A percentile compares a stretch with the other conserved stretches of the same genome.
Evolutionary conservation across 192 early-diverging fungal species (phyloP).

Genomic region (Linnemannia exigua): DNA sequence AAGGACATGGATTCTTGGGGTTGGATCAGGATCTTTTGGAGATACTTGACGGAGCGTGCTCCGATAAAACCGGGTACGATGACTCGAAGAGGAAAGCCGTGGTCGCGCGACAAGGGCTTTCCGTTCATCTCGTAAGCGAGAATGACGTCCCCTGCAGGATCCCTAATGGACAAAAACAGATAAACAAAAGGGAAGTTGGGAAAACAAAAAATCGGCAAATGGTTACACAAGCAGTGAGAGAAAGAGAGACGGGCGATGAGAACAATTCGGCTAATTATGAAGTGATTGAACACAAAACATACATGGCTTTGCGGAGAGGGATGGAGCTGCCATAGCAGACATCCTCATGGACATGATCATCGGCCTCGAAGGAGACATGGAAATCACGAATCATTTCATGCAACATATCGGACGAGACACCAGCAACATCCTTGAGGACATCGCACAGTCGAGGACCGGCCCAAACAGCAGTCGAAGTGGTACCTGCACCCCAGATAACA

Average conservation of each 20-base stretch:
- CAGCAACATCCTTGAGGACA: conserved; percentile 69
- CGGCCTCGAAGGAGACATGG: conserved; percentile 73
- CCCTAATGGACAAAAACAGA: conserved; percentile 40
- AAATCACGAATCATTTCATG: conserved; percentile 53
- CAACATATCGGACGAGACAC: conserved; percentile 59
- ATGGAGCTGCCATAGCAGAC: conserved; percentile 76
- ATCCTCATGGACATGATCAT: conserved; percentile 75
- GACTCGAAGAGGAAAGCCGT: conserved; percentile 88
- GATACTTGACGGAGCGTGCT: conserved; percentile 91
- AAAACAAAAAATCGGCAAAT: not conserved
- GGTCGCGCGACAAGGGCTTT: conserved; percentile 76
- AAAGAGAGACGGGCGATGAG: not conserved
- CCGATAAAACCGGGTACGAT: conserved; percentile 92
- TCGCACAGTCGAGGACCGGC: conserved; percentile 81
- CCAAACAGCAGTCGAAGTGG: conserved; percentile 83
- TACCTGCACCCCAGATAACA: conserved; percentile 81
- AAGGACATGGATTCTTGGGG: conserved; percentile 73
- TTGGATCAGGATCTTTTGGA: conserved; percentile 74
- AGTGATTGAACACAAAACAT: conserved; percentile 11
- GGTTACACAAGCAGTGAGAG: not conserved
- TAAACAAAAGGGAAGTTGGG: not conserved
- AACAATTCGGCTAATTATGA: not conserved
- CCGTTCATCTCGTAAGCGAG: conserved; percentile 87
- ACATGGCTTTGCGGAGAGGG: conserved; percentile 73
- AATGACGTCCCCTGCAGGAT: conserved; percentile 72